A percentile compares a stretch with the other conserved stretches of the same genome.
Evolutionary conservation across 371 early-diverging fungal species (phyloP).

Genomic region (Phascolomyces articulosus): DNA sequence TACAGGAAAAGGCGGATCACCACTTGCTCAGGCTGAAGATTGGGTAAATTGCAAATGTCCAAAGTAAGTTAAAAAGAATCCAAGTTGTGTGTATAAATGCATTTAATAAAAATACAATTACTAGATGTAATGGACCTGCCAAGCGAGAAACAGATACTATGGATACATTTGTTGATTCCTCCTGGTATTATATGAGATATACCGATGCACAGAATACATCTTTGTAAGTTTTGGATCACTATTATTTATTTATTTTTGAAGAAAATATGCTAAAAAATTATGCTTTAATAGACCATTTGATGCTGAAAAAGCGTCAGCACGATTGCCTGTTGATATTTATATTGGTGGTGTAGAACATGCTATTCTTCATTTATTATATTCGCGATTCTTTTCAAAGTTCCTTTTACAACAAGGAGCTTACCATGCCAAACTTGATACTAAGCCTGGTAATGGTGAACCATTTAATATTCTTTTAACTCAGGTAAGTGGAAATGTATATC

Average conservation of each 20-base stretch:
- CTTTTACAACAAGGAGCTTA: slow-evolving; percentile 61
- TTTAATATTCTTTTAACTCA: slow-evolving; percentile 86
- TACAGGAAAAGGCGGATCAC: slow-evolving; percentile 75
- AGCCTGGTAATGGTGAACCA: slow-evolving; percentile 77
- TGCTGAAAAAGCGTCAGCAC: slow-evolving; percentile 53
- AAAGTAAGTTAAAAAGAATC: slow-evolving; percentile 50
- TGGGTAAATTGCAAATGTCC: slow-evolving; percentile 78
- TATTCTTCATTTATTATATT: slow-evolving; percentile 92
- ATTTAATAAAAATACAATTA: not conserved
- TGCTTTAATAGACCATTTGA: slow-evolving; percentile 60
- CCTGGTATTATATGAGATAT: slow-evolving; percentile 93
- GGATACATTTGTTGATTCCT: slow-evolving; percentile 96
- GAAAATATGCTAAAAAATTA: not conserved
- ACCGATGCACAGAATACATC: slow-evolving; percentile 74
- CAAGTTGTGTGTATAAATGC: not conserved
- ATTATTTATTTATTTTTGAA: no score
- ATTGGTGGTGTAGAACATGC: slow-evolving; percentile 96
- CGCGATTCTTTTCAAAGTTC: slow-evolving; percentile 90
- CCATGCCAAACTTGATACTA: slow-evolving; percentile 31
- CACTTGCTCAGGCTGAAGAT: slow-evolving; percentile 59
- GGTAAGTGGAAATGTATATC: no score
- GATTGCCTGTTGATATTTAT: slow-evolving; percentile 90
- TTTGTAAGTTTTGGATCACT: no score
- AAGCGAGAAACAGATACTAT: slow-evolving; percentile 91
- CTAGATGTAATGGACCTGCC: slow-evolving; percentile 74